Evolutionary conservation across 1,139 yeast species (phyloP).

Genomic region (Taphrina communis): DNA sequence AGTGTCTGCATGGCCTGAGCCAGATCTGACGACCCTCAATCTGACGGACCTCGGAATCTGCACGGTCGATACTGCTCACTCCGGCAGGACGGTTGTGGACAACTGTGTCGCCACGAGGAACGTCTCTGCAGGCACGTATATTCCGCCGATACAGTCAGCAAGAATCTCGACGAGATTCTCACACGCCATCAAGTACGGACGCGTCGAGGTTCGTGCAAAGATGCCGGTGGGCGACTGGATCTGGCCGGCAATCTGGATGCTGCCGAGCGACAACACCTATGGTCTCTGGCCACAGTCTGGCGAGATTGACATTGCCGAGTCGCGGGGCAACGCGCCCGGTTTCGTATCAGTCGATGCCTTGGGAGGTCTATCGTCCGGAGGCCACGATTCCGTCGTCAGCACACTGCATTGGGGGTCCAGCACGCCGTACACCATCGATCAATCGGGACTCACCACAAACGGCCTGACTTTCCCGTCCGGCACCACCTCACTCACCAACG

Average conservation of each 20-base stretch:
- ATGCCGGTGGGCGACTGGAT: slow-evolving; percentile 46
- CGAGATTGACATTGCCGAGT: slow-evolving; percentile 45
- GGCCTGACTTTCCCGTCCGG: slow-evolving; percentile 42
- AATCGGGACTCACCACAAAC: slow-evolving; percentile 41
- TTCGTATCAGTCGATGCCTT: slow-evolving; percentile 40
- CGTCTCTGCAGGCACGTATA: slow-evolving; percentile 37
- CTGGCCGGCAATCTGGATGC: slow-evolving; percentile 47
- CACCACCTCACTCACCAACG: slow-evolving; percentile 26
- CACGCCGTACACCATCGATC: slow-evolving; percentile 32
- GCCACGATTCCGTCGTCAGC: slow-evolving; percentile 42
- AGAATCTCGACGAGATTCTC: slow-evolving; percentile 43
- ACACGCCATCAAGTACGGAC: slow-evolving; percentile 42
- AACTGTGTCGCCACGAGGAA: slow-evolving; percentile 44
- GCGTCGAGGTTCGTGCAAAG: slow-evolving; percentile 44
- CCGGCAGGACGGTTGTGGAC: slow-evolving; percentile 9
- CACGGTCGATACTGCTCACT: slow-evolving; percentile 29
- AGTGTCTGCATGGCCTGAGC: slow-evolving; percentile 40
- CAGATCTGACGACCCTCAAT: slow-evolving; percentile 44
- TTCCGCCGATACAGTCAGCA: slow-evolving; percentile 46
- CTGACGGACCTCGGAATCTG: slow-evolving; percentile 44
- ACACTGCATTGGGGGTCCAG: slow-evolving; percentile 46
- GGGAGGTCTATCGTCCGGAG: slow-evolving; percentile 25
- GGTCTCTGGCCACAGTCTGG: slow-evolving; percentile 46
- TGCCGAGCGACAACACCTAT: slow-evolving; percentile 43
- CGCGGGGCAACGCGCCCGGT: slow-evolving; percentile 45